Evolutionary conservation across 2,329 filamentous ascomycete species (phyloP), one percentile per base, ranked within the genome.

Genomic region (Cordyceps farinosa): DNA sequence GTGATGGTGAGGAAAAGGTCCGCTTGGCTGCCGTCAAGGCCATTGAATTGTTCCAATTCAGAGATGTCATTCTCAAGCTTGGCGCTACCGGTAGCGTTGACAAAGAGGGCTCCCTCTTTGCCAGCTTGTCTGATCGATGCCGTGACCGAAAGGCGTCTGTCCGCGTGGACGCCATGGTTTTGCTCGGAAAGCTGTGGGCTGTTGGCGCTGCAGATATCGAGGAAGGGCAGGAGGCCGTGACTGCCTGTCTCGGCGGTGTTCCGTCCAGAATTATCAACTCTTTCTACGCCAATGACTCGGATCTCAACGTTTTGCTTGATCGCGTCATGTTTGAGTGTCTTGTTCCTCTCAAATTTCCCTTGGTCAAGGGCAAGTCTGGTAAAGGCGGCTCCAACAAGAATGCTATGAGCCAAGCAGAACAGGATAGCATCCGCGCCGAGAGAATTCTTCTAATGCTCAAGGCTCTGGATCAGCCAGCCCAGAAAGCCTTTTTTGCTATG

Each of bases 181-280:
- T 96, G 9, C 80, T 98, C 1, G 91, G 87, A 11, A 91, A 88
- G 66, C 87, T 98, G 34, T 99, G 95, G 95, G 93, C 91, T n/a
- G 93, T 96, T 22, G 94, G 91, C 13, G 87, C 89, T 22, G 91
- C 92, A 22, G 93, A 97, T 70, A 90, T 99, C 69, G 87, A 91
- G 30, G 86, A 89, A 59, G 91, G 91, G 15, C 90, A 94, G 69
- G 91, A 97, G 68, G 80, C 83, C 22, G 89, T 96, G 27, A 84
- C 84, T 13, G 80, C 86, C 10, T 84, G 94, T n/a, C 80, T 99
- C 13, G 89, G 88, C 7, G 88, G 88, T 30, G 92, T 96, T 45
- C 94, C 95, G 2, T 90, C 90, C 1, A 89, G 87, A 66, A 92
- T 99, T 51, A 87, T 97, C 66, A 92, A 92, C 71, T 89, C 90